Conservation (phyloP, 2,329 filamentous ascomycete species). For the Cytospora mali region DNA sequence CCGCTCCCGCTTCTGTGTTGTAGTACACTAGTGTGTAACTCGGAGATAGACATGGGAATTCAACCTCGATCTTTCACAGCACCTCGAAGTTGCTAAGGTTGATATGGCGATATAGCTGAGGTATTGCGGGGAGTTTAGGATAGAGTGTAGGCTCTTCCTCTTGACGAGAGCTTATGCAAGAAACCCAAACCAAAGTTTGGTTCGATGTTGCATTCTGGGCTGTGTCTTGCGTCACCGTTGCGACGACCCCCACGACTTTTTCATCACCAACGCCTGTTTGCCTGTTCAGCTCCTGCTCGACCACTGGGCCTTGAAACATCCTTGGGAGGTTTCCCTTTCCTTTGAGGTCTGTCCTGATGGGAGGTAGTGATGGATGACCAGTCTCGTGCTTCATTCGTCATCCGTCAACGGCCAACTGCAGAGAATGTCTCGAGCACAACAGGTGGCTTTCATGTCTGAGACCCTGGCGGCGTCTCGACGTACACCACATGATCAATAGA, state of each 20-base stretch:
- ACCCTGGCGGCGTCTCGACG: background rate
- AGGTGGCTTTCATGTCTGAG: constrained; percentile 1
- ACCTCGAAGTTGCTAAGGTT: background rate
- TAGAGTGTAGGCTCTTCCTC: background rate
- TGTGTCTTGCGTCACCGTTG: constrained; percentile 16
- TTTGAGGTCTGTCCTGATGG: background rate
- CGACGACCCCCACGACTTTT: background rate
- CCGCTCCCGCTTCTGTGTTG: background rate
- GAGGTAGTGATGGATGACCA: background rate
- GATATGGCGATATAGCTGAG: background rate
- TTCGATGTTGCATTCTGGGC: background rate
- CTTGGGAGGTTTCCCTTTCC: background rate
- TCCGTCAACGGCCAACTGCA: background rate
- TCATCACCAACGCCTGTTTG: background rate
- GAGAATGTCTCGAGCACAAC: constrained; percentile 4
- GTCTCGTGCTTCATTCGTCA: background rate
- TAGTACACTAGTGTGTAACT: background rate
- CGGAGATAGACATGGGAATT: background rate
- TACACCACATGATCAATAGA: background rate
- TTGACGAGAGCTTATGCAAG: background rate
- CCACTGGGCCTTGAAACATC: background rate
- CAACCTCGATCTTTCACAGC: background rate
- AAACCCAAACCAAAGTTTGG: background rate
- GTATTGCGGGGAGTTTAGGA: background rate
- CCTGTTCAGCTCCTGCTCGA: no score